phyloP scores from a whole-genome alignment of 345 rosid species.

The Pelargonium nanum region DNA sequence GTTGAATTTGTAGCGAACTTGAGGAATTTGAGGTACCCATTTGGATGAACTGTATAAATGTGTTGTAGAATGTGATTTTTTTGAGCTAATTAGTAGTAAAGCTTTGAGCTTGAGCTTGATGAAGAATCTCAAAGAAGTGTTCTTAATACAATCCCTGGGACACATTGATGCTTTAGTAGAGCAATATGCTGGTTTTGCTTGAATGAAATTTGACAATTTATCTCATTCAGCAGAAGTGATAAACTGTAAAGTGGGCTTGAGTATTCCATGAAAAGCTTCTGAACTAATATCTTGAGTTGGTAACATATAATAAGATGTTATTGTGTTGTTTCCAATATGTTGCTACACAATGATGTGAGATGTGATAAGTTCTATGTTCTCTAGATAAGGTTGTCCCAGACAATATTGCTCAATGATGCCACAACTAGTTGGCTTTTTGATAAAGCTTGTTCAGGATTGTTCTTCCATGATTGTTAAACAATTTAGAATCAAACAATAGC shows the following conservation, averaged over 20 bases:
- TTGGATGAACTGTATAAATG: no score
- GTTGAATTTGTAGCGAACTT: no score
- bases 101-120: background rate
- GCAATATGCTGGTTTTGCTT: no score
- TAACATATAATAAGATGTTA: background rate
- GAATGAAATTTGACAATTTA: background rate
- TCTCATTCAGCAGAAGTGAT: background rate
- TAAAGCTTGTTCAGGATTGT: no score
- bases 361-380: background rate
- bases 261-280: no score
- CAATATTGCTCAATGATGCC: background rate
- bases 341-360: no score
- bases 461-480: no score
- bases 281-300: background rate
- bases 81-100: background rate
- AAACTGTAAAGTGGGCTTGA: background rate
- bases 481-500: no score
- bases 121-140: background rate
- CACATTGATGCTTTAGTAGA: background rate
- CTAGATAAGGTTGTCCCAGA: background rate
- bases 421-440: background rate
- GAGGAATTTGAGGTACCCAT: no score
- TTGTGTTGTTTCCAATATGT: background rate
- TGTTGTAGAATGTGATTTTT: no score
- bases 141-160: background rate